Evolutionary conservation across 306 rosid species (phyloP), one percentile per base, ranked within the genome.

Genomic region (Coriaria nepalensis): DNA sequence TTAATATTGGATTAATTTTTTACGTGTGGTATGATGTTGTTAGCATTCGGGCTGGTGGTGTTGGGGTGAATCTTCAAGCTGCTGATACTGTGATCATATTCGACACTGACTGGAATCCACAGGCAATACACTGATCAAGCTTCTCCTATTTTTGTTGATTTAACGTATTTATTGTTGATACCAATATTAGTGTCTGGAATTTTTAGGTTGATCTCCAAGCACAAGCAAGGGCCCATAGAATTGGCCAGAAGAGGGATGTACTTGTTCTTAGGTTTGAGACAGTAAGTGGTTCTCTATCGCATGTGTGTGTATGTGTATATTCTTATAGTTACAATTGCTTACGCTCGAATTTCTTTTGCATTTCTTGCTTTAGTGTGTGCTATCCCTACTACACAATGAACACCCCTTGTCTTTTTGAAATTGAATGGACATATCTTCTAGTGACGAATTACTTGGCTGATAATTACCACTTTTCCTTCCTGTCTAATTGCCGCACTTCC

Each of bases 31-130:
- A 52, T 55, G 11, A 34, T 47, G 37, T 37, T 47, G 37, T 37
- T 56, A 92, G 96, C 67, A 92, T 92, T 60, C 99, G 99, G 40
- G 99, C 99, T 60, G 99, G 99, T 73, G 99, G 96, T 45, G 99
- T 92, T 67, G 99, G 99, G 61, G 99, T 92, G 65, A 92, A 92
- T 79, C 99, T 92, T 75, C 99, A 92, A 76, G 99, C 99, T 61
- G 99, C 99, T 40, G 99, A 92, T 62, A 92, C 99, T 0, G 99
- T 92, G 48, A 92, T 92, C 61, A 77, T 92, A 60, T 92, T 92
- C 6, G 99, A 92, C 78, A 92, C 99, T 4, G 99, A 92, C 77
- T 92, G 99, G 99, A 92, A 92, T 67, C 99, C 99, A 61, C 99
- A 92, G 93, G 99, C 59, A 81, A 64, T 61, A 36, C 29, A 20